These are phyloP conservation scores for Colletotrichum sp. DNA, from an alignment of 2,329 filamentous ascomycete genomes.

Conservation along the genomic window DNA sequence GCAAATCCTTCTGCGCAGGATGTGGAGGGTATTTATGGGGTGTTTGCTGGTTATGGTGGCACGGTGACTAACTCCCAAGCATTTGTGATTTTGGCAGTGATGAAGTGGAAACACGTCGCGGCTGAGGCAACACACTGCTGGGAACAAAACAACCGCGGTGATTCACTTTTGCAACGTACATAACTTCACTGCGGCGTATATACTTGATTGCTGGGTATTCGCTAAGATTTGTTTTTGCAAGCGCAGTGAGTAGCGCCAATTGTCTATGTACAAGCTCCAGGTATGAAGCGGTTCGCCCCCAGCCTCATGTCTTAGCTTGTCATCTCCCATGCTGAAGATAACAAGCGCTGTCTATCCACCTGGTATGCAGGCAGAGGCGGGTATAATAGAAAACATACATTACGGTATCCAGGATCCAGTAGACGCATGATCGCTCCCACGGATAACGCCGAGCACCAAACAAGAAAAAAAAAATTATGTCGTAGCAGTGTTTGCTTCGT, in stretches of 20 bases:
- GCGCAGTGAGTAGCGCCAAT: background rate
- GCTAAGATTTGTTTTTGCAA: background rate
- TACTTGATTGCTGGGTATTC: background rate
- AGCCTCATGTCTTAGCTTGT: background rate
- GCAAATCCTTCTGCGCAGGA: too few relatives aligned
- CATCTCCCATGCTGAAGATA: background rate
- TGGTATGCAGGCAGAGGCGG: background rate
- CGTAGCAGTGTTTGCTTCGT: conserved; percentile 25
- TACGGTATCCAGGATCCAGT: conserved; percentile 21
- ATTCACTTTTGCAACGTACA: background rate
- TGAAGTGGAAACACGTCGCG: background rate
- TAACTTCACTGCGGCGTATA: background rate
- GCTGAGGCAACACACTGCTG: background rate
- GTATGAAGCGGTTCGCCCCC: background rate
- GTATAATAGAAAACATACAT: conserved; percentile 24
- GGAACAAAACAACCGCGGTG: fast-evolving
- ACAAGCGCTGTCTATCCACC: background rate
- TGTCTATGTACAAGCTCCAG: conserved; percentile 8
- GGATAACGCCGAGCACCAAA: conserved; percentile 3
- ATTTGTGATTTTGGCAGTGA: background rate
- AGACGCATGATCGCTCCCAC: conserved; percentile 12
- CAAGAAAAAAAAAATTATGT: conserved; percentile 5
- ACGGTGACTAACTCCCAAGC: background rate
- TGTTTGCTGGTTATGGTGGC: background rate
- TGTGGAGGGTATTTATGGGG: background rate